Evolutionary conservation across 768 basidiomycete species (phyloP), one percentile per base, ranked within the genome.

Genomic region (Holtermannia corniformis): DNA sequence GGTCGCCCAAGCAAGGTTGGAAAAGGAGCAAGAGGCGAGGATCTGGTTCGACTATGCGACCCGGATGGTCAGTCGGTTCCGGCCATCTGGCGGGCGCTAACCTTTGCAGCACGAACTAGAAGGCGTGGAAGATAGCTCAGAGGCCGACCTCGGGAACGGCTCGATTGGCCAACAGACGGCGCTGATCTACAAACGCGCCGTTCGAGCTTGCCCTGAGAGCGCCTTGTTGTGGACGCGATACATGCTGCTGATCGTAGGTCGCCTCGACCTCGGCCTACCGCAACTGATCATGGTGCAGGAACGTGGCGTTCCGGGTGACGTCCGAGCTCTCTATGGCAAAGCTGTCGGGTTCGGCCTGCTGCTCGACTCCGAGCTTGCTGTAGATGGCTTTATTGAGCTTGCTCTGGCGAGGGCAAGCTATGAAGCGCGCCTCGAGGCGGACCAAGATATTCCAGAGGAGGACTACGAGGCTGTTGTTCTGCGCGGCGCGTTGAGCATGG

Each of bases 181-280:
- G 7, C 10, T 16, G 32, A 37, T 16, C 10, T 37, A 37, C 16
- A 46, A 44, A 13, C 42, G 57, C 2, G 52, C 49, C 22, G 45
- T 47, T 20, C 47, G 71, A 47, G 69, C 67, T 12, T 72, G 71
- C 49, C 65, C 71, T 25, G 47, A 57, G 3, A 61, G 49, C 40
- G 64, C 60, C 1, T 47, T 52, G 20, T 22, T 57, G 11, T 72
- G 71, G 71, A 46, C 47, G 14, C 19, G 47, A 3, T 42, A 59
- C 2, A 25, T 66, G 16, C 32, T 37, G 3, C 41, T 53, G 11
- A 49, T 60, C 52, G 67, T 66, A 37, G 58, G 67, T 53, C 11
- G 20, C 21, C 19, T 7, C n/a, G n/a, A 7, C 13, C 12, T 11
- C 41, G 11, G 14, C 24, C n/a, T 11, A 20, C 5, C 24, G 44